Evolutionary conservation across 2,329 filamentous ascomycete species (phyloP), one percentile per base, ranked within the genome.

Genomic region (Microdochium trichocladiopsis): DNA sequence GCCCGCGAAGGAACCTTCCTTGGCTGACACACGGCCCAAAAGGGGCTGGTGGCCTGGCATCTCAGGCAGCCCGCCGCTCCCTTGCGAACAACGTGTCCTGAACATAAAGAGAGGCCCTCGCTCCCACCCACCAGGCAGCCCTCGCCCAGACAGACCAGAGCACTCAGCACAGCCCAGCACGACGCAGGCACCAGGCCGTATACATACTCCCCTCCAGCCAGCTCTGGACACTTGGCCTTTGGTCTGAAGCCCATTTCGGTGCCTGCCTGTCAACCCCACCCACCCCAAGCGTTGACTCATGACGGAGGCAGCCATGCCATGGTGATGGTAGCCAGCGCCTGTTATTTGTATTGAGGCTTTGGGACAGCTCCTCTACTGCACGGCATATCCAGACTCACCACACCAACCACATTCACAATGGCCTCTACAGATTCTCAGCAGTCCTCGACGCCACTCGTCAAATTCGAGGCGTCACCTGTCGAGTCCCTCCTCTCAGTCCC

Each of bases 401-500:
- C 48, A 48, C 48, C 41, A 28, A 48, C 50, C 22, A 52, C 51
- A 60, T 31, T 37, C 56, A 63, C 59, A n/a, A 75, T 77, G 74
- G 66, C 69, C 52, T 66, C 65, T 49, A 70, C 66, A 66, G 60
- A 67, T 54, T 53, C 52, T 55, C 65, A 69, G 64, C 66, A 69
- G 49, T 60, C 62, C 14, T 70, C 74, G 53, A 58, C 63, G 14
- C 71, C 76, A 36, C 62, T 69, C 54, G 63, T 76, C 65, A 80
- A 81, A 66, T 72, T 79, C 58, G 77, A 82, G 66, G 61, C 70
- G 53, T 81, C 78, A 41, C 78, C 78, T 2, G 67, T 74, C 63
- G 79, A 82, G 64, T 80, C 78, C 4, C 70, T 79, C 47, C 63
- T 80, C 36, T 80, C 79, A 2, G 67, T 72, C 1, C 75, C 77